Conservation (phyloP, 1,284 basidiomycete genomes). For the Mycena sp. region DNA sequence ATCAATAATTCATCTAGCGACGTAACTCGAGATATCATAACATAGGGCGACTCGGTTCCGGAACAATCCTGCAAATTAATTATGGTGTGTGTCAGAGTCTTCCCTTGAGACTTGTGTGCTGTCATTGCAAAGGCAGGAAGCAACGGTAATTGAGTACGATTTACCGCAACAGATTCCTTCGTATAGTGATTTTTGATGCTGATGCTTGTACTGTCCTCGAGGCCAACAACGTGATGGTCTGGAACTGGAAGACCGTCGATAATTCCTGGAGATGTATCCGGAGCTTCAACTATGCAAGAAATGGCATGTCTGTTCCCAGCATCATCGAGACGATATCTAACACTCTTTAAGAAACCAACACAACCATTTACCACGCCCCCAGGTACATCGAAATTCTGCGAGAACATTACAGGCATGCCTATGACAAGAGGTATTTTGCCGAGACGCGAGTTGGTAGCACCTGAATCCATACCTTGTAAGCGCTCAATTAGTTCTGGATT, state of each 20-base stretch:
- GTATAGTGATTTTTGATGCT: not conserved
- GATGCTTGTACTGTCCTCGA: not conserved
- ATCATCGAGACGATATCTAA: slow-evolving; percentile 8
- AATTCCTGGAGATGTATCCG: not conserved
- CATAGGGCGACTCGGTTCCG: slow-evolving; percentile 35
- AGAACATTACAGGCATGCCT: slow-evolving; percentile 33
- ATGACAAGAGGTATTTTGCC: slow-evolving; percentile 22
- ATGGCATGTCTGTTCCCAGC: not conserved
- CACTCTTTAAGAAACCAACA: slow-evolving; percentile 1
- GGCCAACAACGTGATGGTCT: not conserved
- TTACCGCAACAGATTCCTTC: not conserved
- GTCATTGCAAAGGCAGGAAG: slow-evolving; percentile 36
- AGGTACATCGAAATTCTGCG: slow-evolving; percentile 30
- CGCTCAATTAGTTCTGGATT: not conserved
- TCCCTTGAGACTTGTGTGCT: slow-evolving; percentile 36
- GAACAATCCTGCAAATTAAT: slow-evolving; percentile 30
- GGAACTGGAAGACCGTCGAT: not conserved
- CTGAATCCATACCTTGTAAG: slow-evolving; percentile 9
- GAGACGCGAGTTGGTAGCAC: slow-evolving; percentile 17
- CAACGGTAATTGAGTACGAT: slow-evolving; percentile 32
- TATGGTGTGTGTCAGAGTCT: slow-evolving; percentile 30
- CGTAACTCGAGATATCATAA: slow-evolving; percentile 25
- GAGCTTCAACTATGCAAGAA: slow-evolving; percentile 7
- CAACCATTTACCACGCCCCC: slow-evolving; percentile 31
- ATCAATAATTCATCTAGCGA: not conserved